Evolutionary conservation across 306 rosid genomes (phyloP).

Genomic region (Trifolium dubium): DNA sequence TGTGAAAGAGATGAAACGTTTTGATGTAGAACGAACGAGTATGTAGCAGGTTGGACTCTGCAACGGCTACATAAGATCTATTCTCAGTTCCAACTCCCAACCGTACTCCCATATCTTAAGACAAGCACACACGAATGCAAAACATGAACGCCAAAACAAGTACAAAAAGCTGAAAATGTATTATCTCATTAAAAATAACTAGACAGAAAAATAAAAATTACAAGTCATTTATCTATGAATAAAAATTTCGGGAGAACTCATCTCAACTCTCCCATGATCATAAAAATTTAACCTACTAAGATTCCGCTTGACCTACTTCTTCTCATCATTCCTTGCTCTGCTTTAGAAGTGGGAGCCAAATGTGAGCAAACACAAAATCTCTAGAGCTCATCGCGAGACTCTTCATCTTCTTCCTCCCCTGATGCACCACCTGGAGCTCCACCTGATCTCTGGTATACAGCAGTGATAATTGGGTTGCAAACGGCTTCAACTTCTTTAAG

Average conservation of each 20-base stretch:
- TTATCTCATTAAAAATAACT: constrained; percentile 33
- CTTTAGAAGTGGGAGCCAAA: constrained; percentile 26
- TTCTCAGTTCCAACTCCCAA: background rate
- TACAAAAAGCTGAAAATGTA: constrained; percentile 13
- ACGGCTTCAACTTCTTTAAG: too few species aligned
- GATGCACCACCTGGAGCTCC: constrained; percentile 73
- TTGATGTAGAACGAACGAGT: too few species aligned
- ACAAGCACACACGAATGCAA: background rate
- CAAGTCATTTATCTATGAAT: constrained; percentile 43
- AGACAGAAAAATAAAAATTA: constrained; percentile 26
- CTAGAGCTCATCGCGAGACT: constrained; percentile 89
- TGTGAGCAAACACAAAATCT: constrained; percentile 27
- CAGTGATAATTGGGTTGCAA: too few species aligned
- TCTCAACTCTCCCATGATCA: constrained; percentile 43
- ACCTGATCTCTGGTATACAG: too few species aligned
- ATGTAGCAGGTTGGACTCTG: too few species aligned
- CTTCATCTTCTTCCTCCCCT: constrained; percentile 77
- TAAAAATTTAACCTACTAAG: constrained; percentile 47
- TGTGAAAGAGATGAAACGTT: too few species aligned
- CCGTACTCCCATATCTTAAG: background rate
- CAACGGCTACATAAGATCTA: background rate
- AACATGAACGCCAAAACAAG: constrained; percentile 2
- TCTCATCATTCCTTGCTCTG: constrained; percentile 43
- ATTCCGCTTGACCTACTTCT: constrained; percentile 46
- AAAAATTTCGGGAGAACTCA: constrained; percentile 51